Percentiles rank a stretch among this genome's conserved stretches.
These are phyloP conservation scores for Pouteria glomerata DNA, from an alignment of 148 eudicot species.

Conservation along the genomic window DNA sequence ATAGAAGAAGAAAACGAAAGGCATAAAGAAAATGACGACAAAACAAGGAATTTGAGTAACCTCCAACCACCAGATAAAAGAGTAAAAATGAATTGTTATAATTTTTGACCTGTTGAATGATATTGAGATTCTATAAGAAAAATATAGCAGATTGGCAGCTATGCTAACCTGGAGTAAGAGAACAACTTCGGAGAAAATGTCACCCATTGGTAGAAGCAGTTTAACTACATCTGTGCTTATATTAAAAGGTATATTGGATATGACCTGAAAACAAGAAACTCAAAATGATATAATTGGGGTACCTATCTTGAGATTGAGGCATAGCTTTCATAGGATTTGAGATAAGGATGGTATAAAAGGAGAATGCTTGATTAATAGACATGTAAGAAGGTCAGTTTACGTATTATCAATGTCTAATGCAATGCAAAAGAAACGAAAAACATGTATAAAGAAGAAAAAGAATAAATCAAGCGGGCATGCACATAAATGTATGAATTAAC, in stretches of 20 bases:
- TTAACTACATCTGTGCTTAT: constrained; percentile 86
- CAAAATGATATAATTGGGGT: neutral
- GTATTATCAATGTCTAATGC: neutral
- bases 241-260: constrained; percentile 91
- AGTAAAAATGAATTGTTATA: neutral
- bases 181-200: constrained; percentile 86
- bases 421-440: too few species aligned
- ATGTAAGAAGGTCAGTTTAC: neutral
- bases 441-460: neutral
- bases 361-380: neutral
- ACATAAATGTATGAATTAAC: neutral
- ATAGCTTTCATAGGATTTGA: neutral
- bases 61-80: neutral
- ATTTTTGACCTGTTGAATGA: neutral
- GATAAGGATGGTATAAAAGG: neutral
- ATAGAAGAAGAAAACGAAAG: neutral
- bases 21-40: neutral
- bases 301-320: neutral
- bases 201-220: constrained; percentile 98
- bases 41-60: neutral
- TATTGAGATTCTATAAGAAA: neutral
- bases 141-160: neutral
- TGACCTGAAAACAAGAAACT: constrained; percentile 46
- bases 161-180: constrained; percentile 79
- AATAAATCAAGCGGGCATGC: neutral